These are phyloP conservation scores for Auriscalpium microsporum DNA, from an alignment of 768 basidiomycete species.

Conservation along the genomic window DNA sequence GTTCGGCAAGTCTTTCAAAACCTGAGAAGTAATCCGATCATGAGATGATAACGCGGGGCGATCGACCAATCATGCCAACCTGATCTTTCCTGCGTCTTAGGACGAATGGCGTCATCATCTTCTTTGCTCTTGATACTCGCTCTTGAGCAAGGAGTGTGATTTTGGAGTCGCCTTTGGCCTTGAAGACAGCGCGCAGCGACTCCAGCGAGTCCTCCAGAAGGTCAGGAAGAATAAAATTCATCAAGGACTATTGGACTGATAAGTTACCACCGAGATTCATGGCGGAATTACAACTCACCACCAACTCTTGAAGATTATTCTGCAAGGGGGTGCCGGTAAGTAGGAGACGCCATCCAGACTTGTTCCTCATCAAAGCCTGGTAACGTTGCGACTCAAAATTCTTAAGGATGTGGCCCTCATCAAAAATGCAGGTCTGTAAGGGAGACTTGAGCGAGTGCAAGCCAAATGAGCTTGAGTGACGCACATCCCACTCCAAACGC, in stretches of 20 bases:
- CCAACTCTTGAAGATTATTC: conserved; percentile 83
- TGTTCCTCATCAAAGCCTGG: conserved; percentile 75
- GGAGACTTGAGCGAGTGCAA: background rate
- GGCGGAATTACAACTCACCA: conserved; percentile 44
- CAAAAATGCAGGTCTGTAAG: conserved; percentile 80
- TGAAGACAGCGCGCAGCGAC: conserved; percentile 89
- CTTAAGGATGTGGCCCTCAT: conserved; percentile 96
- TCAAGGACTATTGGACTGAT: conserved; percentile 61
- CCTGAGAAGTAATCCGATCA: conserved; percentile 34
- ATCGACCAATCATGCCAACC: conserved; percentile 28
- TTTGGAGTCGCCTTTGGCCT: conserved; percentile 88
- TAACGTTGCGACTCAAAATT: conserved; percentile 98
- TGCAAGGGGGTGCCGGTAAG: conserved; percentile 95
- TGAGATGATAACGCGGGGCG: background rate
- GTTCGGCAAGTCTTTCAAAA: conserved; percentile 85
- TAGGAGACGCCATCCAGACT: conserved; percentile 82
- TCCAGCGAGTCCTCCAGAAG: conserved; percentile 74
- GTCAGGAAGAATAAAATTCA: conserved; percentile 95
- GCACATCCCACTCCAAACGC: conserved; percentile 84
- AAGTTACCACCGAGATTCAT: background rate
- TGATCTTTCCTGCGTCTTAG: conserved; percentile 95
- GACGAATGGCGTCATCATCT: conserved; percentile 99
- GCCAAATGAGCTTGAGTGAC: conserved; percentile 22
- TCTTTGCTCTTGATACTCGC: conserved; percentile 90
- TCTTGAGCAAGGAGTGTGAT: conserved; percentile 84